Base-by-base conservation (phyloP, 192 early-diverging fungal species). In the Paraglomus occultum region DNA sequence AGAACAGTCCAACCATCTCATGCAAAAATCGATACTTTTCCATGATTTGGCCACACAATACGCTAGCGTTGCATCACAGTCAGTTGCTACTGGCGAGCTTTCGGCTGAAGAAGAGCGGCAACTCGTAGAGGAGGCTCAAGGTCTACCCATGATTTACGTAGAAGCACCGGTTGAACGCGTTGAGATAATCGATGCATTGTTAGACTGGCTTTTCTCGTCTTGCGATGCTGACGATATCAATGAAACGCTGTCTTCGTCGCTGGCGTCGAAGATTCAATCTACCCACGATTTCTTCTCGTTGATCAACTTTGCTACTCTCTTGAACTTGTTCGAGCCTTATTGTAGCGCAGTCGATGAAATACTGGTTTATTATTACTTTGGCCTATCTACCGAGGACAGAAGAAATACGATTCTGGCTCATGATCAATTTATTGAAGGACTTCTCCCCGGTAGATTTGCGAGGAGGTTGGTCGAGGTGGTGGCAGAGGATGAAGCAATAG, bases 291-390 rank as follows among this genome's bases (percentile, higher is more conserved):
- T 67, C n/a, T 67, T 67, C 31, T 39, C 49, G 15, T 67, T 67
- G 10, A 15, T 67, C 18, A 50, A 67, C 20, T 67, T 67, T 14
- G 1, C n/a, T 8, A 67, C 64, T 20, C 44, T 67, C 23, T 67
- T 67, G 31, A 8, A 67, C 53, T 40, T 67, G 18, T 51, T 18
- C 43, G 64, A 67, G 53, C 64, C 64, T 42, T 67, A 40, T 51
- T 39, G 49, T 42, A 52, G 31, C 20, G 48, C 50, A 11, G 50
- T 67, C 17, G 64, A 67, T 40, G 49, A 67, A 44, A 67, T 67
- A 18, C 53, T 67, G 8, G 64, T 67, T 20, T 67, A 51, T 22
- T 67, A 67, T 46, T 67, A 67, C 43, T 67, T 67, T 43, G 64
- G 64, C 20, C 53, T 67, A 43, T 43, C 31, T 10, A 18, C 6